phyloP scores from a whole-genome alignment of 768 basidiomycete species.

The Mycena capillaripes region DNA sequence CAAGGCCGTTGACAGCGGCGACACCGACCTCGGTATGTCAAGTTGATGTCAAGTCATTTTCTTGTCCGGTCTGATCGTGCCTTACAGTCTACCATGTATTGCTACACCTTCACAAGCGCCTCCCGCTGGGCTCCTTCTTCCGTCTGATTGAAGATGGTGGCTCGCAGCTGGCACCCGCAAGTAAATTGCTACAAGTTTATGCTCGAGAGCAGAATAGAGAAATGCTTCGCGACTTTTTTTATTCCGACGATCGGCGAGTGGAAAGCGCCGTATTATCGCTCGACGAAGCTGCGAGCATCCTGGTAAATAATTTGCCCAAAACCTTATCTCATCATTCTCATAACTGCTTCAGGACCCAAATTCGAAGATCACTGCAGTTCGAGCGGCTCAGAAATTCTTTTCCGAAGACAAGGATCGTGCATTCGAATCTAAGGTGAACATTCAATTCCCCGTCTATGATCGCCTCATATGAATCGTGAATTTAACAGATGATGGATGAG shows the following conservation, averaged over 20 bases:
- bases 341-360: constrained; percentile 70
- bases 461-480: not conserved
- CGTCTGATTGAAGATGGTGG: constrained; percentile 94
- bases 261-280: constrained; percentile 93
- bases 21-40: constrained; percentile 88
- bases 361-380: constrained; percentile 79
- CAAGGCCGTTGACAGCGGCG: constrained; percentile 95
- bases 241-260: constrained; percentile 94
- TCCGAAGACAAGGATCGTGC: constrained; percentile 92
- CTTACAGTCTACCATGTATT: constrained; percentile 91
- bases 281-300: constrained; percentile 81
- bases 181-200: constrained; percentile 88
- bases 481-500: constrained; percentile 91
- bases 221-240: constrained; percentile 96
- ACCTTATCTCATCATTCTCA: not conserved
- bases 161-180: constrained; percentile 77
- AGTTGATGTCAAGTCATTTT: not conserved
- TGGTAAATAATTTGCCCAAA: constrained; percentile 54
- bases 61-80: not conserved
- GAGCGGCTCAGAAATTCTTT: constrained; percentile 92
- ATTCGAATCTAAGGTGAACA: constrained; percentile 89
- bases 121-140: constrained; percentile 94
- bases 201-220: constrained; percentile 91
- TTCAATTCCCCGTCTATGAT: not conserved
- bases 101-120: constrained; percentile 85